A percentile compares a stretch with the other conserved stretches of the same genome.
These are phyloP conservation scores for Chaetomidium leptoderma DNA, from an alignment of 495 filamentous ascomycete species.

Conservation along the genomic window DNA sequence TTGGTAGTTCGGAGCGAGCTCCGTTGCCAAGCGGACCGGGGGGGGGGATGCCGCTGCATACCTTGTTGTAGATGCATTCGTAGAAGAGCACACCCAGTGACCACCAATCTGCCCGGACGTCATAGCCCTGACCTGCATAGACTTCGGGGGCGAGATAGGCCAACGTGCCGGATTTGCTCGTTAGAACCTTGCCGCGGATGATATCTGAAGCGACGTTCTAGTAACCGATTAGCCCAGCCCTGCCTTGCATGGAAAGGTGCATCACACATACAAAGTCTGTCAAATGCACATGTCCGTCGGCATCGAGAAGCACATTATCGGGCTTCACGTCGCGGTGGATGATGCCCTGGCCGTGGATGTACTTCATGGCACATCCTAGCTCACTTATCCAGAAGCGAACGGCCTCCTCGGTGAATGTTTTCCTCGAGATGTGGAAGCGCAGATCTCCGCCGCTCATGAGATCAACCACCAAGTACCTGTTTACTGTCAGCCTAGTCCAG, in stretches of 20 bases:
- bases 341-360: constrained; percentile 88
- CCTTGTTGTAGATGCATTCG: constrained; percentile 99
- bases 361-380: constrained; percentile 84
- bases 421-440: constrained; percentile 95
- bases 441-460: constrained; percentile 97
- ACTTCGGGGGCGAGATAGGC: constrained; percentile 97
- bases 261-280: constrained; percentile 89
- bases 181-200: constrained; percentile 71
- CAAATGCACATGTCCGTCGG: constrained; percentile 92
- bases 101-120: constrained; percentile 94
- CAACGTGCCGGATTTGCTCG: constrained; percentile 93
- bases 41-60: constrained; percentile 35
- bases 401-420: constrained; percentile 96
- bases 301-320: constrained; percentile 91
- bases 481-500: constrained; percentile 17
- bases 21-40: background rate
- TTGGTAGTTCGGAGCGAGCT: background rate
- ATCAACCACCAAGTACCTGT: constrained; percentile 94
- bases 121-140: constrained; percentile 82
- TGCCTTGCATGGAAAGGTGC: no score
- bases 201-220: constrained; percentile 98
- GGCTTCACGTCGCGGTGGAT: constrained; percentile 97
- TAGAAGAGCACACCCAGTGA: constrained; percentile 94
- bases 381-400: constrained; percentile 96
- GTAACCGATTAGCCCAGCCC: constrained; percentile 21